Percentiles rank a stretch among this genome's conserved stretches.
These are phyloP conservation scores for Xerocomellus chrysenteron DNA, from an alignment of 768 basidiomycete genomes.

Conservation along the genomic window DNA sequence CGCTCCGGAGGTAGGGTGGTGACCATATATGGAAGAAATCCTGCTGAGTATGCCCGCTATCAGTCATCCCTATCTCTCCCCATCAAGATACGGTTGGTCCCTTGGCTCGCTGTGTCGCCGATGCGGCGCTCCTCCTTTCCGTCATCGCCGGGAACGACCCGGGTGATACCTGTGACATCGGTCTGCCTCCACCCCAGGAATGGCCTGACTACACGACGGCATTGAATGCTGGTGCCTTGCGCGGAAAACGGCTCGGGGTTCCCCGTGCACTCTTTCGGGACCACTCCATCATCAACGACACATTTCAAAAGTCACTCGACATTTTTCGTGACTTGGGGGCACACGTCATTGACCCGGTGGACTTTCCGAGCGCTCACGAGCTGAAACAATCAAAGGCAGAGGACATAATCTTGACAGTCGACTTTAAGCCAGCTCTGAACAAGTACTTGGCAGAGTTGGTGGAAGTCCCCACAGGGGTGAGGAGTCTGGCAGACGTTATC, in stretches of 20 bases:
- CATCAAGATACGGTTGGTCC: constrained; percentile 43
- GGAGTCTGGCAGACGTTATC: constrained; percentile 57
- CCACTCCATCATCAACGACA: constrained; percentile 26
- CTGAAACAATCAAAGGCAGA: constrained; percentile 51
- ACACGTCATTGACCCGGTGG: constrained; percentile 58
- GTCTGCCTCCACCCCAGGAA: constrained; percentile 41
- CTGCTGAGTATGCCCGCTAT: constrained; percentile 12
- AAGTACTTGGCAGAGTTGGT: constrained; percentile 46
- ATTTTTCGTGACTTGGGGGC: constrained; percentile 41
- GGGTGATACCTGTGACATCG: constrained; percentile 37
- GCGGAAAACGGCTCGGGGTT: constrained; percentile 46
- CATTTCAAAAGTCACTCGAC: constrained; percentile 41
- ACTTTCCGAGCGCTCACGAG: constrained; percentile 54
- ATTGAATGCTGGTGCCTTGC: constrained; percentile 44
- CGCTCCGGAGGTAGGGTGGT: constrained; percentile 34
- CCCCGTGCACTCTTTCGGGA: constrained; percentile 36
- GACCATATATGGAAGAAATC: not conserved
- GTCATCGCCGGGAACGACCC: constrained; percentile 46
- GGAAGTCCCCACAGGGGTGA: constrained; percentile 59
- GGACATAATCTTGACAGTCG: constrained; percentile 49
- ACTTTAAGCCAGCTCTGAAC: constrained; percentile 55
- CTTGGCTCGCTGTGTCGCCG: constrained; percentile 36
- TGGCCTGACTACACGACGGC: constrained; percentile 60
- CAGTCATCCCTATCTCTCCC: constrained; percentile 46
- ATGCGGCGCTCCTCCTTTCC: constrained; percentile 38